Evolutionary conservation across 2,329 filamentous ascomycete species (phyloP).

Genomic region (Penicillium sp.): DNA sequence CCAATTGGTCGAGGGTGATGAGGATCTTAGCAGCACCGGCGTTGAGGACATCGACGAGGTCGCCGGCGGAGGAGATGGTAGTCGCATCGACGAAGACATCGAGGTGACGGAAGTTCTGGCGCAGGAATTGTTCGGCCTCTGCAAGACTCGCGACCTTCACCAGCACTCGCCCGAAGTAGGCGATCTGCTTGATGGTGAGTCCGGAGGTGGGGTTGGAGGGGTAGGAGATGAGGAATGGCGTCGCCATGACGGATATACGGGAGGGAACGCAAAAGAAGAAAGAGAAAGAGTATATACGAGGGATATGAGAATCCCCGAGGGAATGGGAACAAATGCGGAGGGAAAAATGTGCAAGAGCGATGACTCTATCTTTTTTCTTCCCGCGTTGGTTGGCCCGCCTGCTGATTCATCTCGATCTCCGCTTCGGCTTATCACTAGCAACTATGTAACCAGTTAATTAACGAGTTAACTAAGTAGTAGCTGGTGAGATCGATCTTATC

Average conservation of each 20-base stretch:
- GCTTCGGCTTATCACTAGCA: not conserved
- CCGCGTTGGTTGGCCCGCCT: conserved; percentile 3
- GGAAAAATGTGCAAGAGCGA: conserved; percentile 5
- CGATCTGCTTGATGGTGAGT: conserved; percentile 50
- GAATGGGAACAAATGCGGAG: conserved; percentile 1
- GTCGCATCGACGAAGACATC: conserved; percentile 73
- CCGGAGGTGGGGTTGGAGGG: conserved; percentile 45
- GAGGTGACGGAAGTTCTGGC: conserved; percentile 52
- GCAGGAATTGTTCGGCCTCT: conserved; percentile 49
- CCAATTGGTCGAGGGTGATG: conserved; percentile 65
- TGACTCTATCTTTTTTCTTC: conserved; percentile 22
- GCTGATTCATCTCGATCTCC: conserved; percentile 18
- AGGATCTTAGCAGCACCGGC: conserved; percentile 80
- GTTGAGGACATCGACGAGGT: conserved; percentile 76
- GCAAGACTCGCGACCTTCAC: conserved; percentile 44
- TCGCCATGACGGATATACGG: conserved; percentile 33
- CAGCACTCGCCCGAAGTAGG: conserved; percentile 56
- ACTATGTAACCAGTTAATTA: too few relatives aligned
- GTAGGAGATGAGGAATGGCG: conserved; percentile 41
- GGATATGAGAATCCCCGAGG: conserved; percentile 17
- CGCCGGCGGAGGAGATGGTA: conserved; percentile 60
- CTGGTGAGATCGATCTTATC: not conserved
- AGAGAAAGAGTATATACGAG: not conserved
- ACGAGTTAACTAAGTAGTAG: too few relatives aligned
- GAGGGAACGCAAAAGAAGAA: not conserved